Evolutionary conservation across 228 moss, liverwort and hornwort genomes (phyloP).

Genomic region (Sphagnum magellanicum): DNA sequence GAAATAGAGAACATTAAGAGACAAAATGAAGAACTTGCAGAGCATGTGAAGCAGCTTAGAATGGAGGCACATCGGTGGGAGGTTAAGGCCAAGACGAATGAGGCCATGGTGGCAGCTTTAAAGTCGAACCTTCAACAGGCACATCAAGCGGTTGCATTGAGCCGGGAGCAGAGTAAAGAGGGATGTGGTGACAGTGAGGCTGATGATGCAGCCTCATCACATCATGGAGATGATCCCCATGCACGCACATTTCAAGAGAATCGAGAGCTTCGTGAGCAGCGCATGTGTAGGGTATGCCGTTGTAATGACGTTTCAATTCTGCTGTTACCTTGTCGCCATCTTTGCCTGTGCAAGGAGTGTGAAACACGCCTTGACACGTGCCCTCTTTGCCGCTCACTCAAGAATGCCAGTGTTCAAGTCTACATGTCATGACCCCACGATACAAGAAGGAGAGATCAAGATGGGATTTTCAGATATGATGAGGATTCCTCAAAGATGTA

Average conservation of each 20-base stretch:
- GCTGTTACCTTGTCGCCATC: constrained; percentile 81
- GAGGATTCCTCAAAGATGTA: no score
- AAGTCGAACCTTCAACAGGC: constrained; percentile 73
- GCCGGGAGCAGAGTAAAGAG: constrained; percentile 79
- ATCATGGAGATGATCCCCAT: constrained; percentile 71
- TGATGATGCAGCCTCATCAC: constrained; percentile 82
- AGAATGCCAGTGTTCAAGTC: constrained; percentile 86
- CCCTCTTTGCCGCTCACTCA: constrained; percentile 68
- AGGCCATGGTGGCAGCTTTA: constrained; percentile 44
- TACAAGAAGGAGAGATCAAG: no score
- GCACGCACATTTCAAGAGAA: constrained; percentile 66
- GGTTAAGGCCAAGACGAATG: constrained; percentile 44
- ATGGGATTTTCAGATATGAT: no score
- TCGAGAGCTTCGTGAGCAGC: constrained; percentile 78
- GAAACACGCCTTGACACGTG: constrained; percentile 66
- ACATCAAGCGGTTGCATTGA: constrained; percentile 49
- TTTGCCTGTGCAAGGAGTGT: constrained; percentile 86
- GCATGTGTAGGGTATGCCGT: constrained; percentile 84
- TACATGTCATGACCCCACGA: constrained; percentile 61
- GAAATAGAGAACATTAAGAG: constrained; percentile 66
- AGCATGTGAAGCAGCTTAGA: constrained; percentile 65
- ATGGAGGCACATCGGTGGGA: constrained; percentile 75
- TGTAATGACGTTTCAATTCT: constrained; percentile 79
- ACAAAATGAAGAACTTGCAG: constrained; percentile 71
- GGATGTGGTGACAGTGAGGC: constrained; percentile 92